Evolutionary conservation across 73 alveolate species (phyloP).

Genomic region (Strombidium stylifer): DNA sequence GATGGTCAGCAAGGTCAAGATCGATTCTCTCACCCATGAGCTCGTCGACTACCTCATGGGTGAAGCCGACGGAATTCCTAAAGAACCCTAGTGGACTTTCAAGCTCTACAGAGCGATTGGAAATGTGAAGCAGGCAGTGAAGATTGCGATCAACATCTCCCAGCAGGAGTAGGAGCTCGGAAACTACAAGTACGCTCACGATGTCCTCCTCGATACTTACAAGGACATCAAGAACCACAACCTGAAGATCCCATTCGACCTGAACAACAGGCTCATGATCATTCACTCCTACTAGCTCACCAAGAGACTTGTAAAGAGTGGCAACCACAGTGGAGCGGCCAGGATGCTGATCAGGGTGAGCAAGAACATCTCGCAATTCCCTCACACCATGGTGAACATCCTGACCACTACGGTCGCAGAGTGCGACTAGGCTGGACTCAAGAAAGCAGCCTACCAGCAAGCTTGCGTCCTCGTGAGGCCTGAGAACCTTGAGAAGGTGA

Average conservation of each 20-base stretch:
- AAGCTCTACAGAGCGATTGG: conserved; percentile 87
- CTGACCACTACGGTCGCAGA: conserved; percentile 99
- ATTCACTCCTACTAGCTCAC: conserved; percentile 97
- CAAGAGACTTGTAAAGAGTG: conserved; percentile 85
- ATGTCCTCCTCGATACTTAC: conserved; percentile 86
- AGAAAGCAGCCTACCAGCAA: conserved; percentile 94
- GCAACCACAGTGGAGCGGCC: conserved; percentile 95
- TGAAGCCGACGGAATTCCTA: conserved; percentile 90
- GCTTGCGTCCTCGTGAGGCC: conserved; percentile 97
- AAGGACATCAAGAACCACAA: conserved; percentile 80
- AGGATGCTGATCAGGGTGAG: conserved; percentile 93
- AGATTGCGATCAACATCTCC: conserved; percentile 94
- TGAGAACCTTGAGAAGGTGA: conserved; percentile 92
- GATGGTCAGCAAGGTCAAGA: conserved; percentile 92
- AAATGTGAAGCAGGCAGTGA: conserved; percentile 81
- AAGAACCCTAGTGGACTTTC: conserved; percentile 90
- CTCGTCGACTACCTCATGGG: conserved; percentile 94
- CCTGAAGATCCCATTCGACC: conserved; percentile 84
- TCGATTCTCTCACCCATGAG: conserved; percentile 89
- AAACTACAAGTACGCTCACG: conserved; percentile 96
- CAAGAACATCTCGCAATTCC: conserved; percentile 96
- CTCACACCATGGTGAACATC: conserved; percentile 97
- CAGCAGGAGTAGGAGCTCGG: conserved; percentile 94
- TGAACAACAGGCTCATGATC: conserved; percentile 89
- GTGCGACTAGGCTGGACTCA: conserved; percentile 96